These are phyloP conservation scores for Senecio squalidus DNA, from an alignment of 140 eudicot genomes.

Conservation along the genomic window DNA sequence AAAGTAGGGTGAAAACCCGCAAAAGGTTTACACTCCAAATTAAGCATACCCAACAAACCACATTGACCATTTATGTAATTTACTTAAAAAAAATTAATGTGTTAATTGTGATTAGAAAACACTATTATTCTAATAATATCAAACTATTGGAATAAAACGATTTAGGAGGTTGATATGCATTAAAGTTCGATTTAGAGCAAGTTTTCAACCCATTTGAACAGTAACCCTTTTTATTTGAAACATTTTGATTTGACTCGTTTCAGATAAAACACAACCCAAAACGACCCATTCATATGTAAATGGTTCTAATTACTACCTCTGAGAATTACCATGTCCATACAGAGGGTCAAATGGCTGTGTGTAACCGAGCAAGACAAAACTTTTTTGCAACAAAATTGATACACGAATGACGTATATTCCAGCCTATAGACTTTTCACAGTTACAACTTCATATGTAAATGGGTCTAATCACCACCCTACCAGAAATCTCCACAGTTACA, in stretches of 20 bases:
- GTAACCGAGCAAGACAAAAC: background rate
- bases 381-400: background rate
- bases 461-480: conserved; percentile 26
- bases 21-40: no score
- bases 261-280: background rate
- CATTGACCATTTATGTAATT: no score
- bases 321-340: conserved; percentile 2
- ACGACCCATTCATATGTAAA: background rate
- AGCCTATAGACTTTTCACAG: conserved; percentile 6
- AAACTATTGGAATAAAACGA: background rate
- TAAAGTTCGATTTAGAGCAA: background rate
- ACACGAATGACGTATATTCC: background rate
- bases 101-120: background rate
- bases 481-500: conserved; percentile 93
- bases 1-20: no score
- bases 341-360: background rate
- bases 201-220: background rate
- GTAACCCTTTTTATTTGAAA: background rate
- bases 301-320: background rate
- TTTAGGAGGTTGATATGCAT: background rate
- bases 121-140: background rate
- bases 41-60: no score
- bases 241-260: background rate
- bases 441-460: background rate
- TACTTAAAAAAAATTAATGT: background rate